Evolutionary conservation across 2,329 filamentous ascomycete genomes (phyloP), one percentile per base, ranked within the genome.

Genomic region (Leptographium lundbergii): DNA sequence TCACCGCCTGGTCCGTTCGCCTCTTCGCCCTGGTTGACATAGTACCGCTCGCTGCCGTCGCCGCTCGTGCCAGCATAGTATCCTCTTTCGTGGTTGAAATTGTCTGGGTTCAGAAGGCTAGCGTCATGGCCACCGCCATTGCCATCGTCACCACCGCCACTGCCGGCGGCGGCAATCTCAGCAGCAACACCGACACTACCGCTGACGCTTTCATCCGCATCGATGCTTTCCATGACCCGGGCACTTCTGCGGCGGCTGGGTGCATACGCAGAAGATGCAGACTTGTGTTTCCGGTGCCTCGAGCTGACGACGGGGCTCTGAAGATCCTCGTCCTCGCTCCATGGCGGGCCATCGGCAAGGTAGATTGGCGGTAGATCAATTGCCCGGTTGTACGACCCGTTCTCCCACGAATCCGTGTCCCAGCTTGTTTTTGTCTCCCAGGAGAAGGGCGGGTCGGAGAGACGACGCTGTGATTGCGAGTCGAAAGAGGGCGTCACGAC

Each of bases 241-340:
- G 77, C 70, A 54, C 73, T 75, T 62, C 78, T 75, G 57, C 75
- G 70, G 67, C 77, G 77, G 57, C 74, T 74, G 67, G 75, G 70
- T 52, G 70, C 70, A 58, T 75, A 72, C 4, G 77, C 72, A 22
- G 79, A 77, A 1, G 78, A 78, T 0, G 81, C 79, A 3, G 87
- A 89, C 71, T 89, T 95, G 73, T 91, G 87, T 72, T 94, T 95
- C 68, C 88, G 87, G 71, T 95, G 91, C 60, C 88, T 81, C 47
- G 88, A 88, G 64, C 87, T 89, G 17, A 91, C 89, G 22, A 96
- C 89, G 0, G 91, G 91, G 69, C 91, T 95, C 68, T 94, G 89
- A 51, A 96, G 79, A 71, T 97, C 94, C 66, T 97, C 91, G 67
- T 97, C 91, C 73, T 96, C 91, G 71, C 90, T 95, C 75, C 91